Base-by-base conservation (phyloP, 331 rosid genomes). In the Malus hybrid region DNA sequence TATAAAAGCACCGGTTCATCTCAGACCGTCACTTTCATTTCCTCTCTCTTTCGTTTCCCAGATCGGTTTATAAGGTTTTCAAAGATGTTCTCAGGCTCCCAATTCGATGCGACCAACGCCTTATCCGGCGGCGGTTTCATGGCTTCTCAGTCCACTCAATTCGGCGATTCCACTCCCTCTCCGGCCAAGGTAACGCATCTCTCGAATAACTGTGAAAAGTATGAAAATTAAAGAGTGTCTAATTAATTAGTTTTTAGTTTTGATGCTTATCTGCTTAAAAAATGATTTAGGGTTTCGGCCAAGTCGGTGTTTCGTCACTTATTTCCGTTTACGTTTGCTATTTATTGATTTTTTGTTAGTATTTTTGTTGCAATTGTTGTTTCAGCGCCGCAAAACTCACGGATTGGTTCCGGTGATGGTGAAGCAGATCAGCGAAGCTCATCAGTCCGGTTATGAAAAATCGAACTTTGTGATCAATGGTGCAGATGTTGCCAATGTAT, bases 381-480 rank as follows among this genome's bases (percentile, higher is more conserved):
- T 16, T 78, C 74, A 95, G 97, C 73, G 78, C 79, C 93, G 97
- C 3, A 91, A 88, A 9, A 71, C 84, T 53, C 93, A 86, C 70
- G 97, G 97, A 63, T 66, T 92, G 83, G 71, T 90, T 83, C 99
- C 97, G 11, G 89, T 90, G 82, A 92, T 97, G 4, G 96, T 90
- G 77, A 95, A 95, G 87, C 91, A 90, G 89, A 89, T 95, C 19
- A 89, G 97, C n/a, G 97, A 92, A 73, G 91, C 96, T 3, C 75
- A 87, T 56, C 96, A 92, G 11, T 71, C 97, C 28, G 96, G 97
- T 3, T 97, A 92, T 74, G 99, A 95, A 66, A 95, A 95, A 55
- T 85, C 97, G 0, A 95, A 81, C 74, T 89, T 90, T 20, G 75
- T 80, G 12, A 84, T 95, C 79, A 84, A 79, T 63, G 99, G 97